Evolutionary conservation across 345 rosid species (phyloP).

Genomic region (Gynandropsis gynandra): DNA sequence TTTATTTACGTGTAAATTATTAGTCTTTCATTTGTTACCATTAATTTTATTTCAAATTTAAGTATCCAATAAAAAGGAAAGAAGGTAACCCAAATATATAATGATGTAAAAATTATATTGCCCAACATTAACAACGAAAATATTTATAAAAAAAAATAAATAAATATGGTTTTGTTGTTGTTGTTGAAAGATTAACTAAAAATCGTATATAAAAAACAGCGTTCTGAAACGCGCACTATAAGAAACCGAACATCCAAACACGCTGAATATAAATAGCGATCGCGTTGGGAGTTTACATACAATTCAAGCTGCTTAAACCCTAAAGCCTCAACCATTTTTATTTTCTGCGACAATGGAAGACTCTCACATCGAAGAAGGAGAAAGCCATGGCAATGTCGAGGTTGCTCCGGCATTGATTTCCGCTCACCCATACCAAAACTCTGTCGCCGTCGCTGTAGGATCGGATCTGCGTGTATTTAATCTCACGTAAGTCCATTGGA

Average conservation of each 20-base stretch:
- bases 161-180: too few species aligned
- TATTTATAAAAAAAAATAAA: too few species aligned
- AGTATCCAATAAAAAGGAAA: too few species aligned
- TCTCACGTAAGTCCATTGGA: conserved; percentile 40
- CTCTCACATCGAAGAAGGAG: conserved; percentile 46
- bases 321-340: conserved; percentile 4
- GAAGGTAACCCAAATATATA: too few species aligned
- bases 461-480: conserved; percentile 81
- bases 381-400: conserved; percentile 42
- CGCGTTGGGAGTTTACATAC: conserved; percentile 6
- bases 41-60: too few species aligned
- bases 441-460: conserved; percentile 69
- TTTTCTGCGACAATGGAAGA: conserved; percentile 35
- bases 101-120: too few species aligned
- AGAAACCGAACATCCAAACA: conserved; percentile 11
- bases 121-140: too few species aligned
- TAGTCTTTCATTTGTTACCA: too few species aligned
- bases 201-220: not conserved
- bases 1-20: too few species aligned
- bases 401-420: conserved; percentile 76
- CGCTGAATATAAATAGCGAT: conserved; percentile 6
- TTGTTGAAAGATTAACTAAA: too few species aligned
- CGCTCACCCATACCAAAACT: conserved; percentile 60
- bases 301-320: conserved; percentile 31
- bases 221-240: not conserved